phyloP scores from a whole-genome alignment of 2,329 filamentous ascomycete genomes.

The Aspergillus novoparasiticus region DNA sequence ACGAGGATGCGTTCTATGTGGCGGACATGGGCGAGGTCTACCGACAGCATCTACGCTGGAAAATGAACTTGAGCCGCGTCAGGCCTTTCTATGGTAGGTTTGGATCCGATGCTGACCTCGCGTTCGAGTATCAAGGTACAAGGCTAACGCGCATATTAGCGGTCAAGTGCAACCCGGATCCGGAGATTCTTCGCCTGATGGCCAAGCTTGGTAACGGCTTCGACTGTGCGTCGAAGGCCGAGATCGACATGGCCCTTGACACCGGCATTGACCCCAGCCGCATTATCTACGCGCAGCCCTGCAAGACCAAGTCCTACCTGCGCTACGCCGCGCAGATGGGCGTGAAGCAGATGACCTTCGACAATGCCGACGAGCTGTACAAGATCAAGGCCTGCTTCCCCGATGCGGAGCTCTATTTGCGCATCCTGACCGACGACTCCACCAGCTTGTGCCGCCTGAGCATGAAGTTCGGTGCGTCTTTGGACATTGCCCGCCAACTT shows the following conservation, averaged over 20 bases:
- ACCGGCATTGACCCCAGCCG: constrained; percentile 82
- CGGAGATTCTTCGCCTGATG: constrained; percentile 83
- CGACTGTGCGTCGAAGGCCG: constrained; percentile 95
- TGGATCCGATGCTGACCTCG: background rate
- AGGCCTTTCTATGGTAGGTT: constrained; percentile 91
- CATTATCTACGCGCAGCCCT: constrained; percentile 98
- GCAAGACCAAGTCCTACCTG: constrained; percentile 98
- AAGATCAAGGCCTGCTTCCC: constrained; percentile 95
- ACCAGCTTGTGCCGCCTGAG: constrained; percentile 92
- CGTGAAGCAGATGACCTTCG: constrained; percentile 98
- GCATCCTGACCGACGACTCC: constrained; percentile 95
- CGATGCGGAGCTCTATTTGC: constrained; percentile 85
- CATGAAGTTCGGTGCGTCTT: constrained; percentile 92
- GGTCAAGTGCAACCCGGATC: constrained; percentile 98
- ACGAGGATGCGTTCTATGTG: constrained; percentile 98
- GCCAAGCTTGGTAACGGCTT: constrained; percentile 89
- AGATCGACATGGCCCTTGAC: constrained; percentile 88
- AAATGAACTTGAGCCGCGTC: constrained; percentile 86
- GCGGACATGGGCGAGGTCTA: constrained; percentile 98
- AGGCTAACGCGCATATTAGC: constrained; percentile 53
- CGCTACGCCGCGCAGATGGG: constrained; percentile 81
- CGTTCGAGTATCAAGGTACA: background rate
- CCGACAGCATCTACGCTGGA: constrained; percentile 98
- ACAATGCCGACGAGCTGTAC: constrained; percentile 96
- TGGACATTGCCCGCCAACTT: constrained; percentile 77